Conservation (phyloP, 163 green algal genomes). For the Scenedesmus sp. region DNA sequence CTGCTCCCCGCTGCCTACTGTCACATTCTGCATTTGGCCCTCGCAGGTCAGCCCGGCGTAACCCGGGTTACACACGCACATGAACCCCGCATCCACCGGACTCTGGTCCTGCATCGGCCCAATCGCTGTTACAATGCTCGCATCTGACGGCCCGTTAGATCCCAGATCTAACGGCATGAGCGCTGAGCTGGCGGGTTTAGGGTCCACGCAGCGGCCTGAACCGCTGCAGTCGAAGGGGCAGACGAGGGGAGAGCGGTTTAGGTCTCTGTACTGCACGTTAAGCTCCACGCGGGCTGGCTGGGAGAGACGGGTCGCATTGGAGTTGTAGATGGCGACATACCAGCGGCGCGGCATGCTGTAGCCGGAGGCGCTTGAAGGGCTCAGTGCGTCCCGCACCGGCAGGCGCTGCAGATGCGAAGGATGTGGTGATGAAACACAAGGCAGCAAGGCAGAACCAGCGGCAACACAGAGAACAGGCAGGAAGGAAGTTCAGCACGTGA, state of each 20-base stretch:
- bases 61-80: slow-evolving; percentile 35
- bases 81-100: slow-evolving; percentile 39
- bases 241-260: not conserved
- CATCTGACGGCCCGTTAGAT: not conserved
- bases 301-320: slow-evolving; percentile 12
- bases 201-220: slow-evolving; percentile 32
- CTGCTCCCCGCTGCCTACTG: slow-evolving; percentile 12
- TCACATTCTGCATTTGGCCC: slow-evolving; percentile 23
- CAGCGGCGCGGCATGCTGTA: slow-evolving; percentile 36
- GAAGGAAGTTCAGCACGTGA: not conserved
- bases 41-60: slow-evolving; percentile 51
- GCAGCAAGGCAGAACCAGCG: too few relatives aligned
- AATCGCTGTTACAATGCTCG: not conserved
- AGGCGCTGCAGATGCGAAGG: not conserved
- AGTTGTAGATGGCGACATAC: slow-evolving; percentile 53
- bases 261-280: slow-evolving; percentile 18
- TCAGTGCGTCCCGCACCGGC: not conserved
- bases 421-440: too few relatives aligned
- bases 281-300: slow-evolving; percentile 8
- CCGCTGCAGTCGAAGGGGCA: slow-evolving; percentile 48
- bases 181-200: slow-evolving; percentile 7
- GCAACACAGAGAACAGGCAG: not conserved
- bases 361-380: not conserved
- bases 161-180: not conserved
- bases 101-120: slow-evolving; percentile 29